phyloP scores from a whole-genome alignment of 495 filamentous ascomycete genomes.

The Aspergillus bertholletiae region DNA sequence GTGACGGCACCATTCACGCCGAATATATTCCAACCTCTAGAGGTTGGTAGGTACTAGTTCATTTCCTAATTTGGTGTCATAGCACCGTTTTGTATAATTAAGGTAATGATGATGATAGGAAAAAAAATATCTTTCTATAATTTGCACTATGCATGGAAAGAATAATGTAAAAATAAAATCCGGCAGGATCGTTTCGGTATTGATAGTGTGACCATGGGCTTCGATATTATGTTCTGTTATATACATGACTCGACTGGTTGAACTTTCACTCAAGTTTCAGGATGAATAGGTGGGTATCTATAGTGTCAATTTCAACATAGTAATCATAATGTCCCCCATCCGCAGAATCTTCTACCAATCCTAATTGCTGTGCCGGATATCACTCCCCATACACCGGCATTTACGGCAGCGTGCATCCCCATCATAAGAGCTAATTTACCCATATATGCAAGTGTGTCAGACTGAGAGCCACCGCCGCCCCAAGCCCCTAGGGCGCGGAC shows the following conservation, averaged over 20 bases:
- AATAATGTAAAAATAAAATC: neutral
- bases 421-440: slow-evolving; percentile 43
- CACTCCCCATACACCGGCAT: slow-evolving; percentile 43
- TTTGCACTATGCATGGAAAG: too few species aligned
- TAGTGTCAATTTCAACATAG: neutral
- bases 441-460: slow-evolving; percentile 36
- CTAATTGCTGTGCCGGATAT: slow-evolving; percentile 40
- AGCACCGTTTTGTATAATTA: slow-evolving; percentile 15
- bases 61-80: neutral
- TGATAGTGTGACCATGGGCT: neutral
- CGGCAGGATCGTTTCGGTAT: neutral
- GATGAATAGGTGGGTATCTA: neutral
- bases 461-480: slow-evolving; percentile 39
- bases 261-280: too few species aligned
- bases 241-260: too few species aligned
- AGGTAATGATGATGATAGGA: slow-evolving; percentile 9
- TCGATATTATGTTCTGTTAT: neutral
- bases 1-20: neutral
- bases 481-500: slow-evolving; percentile 34
- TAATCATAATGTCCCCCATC: slow-evolving; percentile 41
- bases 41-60: neutral
- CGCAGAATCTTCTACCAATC: slow-evolving; percentile 43
- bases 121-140: too few species aligned
- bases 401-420: slow-evolving; percentile 42
- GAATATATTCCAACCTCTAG: neutral